Evolutionary conservation across 805 yeast genomes (phyloP).

Genomic region (Candida broadrunensis): DNA sequence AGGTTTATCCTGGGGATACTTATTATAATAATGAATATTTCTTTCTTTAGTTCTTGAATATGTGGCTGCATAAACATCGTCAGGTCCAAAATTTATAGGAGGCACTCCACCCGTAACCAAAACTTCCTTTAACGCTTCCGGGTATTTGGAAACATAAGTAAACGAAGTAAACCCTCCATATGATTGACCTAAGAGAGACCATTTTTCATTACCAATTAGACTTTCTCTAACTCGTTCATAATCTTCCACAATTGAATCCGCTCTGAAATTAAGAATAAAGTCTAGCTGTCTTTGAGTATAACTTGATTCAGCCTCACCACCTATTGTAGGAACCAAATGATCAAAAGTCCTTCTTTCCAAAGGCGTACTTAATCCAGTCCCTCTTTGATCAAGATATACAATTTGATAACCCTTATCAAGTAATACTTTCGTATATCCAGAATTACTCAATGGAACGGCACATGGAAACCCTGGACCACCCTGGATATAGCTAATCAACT

Average conservation of each 20-base stretch:
- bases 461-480: slow-evolving; percentile 58
- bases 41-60: slow-evolving; percentile 45
- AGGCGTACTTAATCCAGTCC: slow-evolving; percentile 56
- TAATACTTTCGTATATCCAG: slow-evolving; percentile 35
- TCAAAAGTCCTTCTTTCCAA: slow-evolving; percentile 32
- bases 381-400: slow-evolving; percentile 54
- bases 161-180: slow-evolving; percentile 54
- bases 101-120: slow-evolving; percentile 60
- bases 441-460: slow-evolving; percentile 32
- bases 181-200: slow-evolving; percentile 56
- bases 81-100: slow-evolving; percentile 43
- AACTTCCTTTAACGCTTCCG: slow-evolving; percentile 40
- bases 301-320: slow-evolving; percentile 12
- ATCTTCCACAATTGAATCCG: slow-evolving; percentile 52
- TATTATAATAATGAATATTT: slow-evolving; percentile 44
- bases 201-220: slow-evolving; percentile 35
- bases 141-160: slow-evolving; percentile 47
- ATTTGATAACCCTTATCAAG: slow-evolving; percentile 42
- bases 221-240: slow-evolving; percentile 42
- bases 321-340: slow-evolving; percentile 9
- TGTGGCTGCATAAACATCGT: slow-evolving; percentile 49
- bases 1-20: slow-evolving; percentile 45
- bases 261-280: slow-evolving; percentile 46
- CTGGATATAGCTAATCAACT: slow-evolving; percentile 43
- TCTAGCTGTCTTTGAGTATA: slow-evolving; percentile 26